Base-by-base conservation (phyloP, 2,329 filamentous ascomycete genomes). In the Epichloe coenophiala region DNA sequence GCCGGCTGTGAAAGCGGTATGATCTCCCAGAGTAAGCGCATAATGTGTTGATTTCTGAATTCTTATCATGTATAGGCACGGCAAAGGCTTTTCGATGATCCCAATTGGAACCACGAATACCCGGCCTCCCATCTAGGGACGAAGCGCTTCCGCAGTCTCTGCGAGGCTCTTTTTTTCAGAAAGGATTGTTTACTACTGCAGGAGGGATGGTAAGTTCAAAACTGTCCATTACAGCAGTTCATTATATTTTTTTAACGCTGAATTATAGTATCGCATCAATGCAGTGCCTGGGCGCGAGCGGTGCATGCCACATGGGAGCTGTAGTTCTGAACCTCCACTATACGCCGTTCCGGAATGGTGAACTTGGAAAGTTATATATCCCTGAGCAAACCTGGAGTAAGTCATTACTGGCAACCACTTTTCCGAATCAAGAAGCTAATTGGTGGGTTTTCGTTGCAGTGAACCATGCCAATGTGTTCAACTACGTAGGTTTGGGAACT, bases 251-350 rank as follows among this genome's bases (percentile, higher is more conserved):
- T 17, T 17, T 40, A 4, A 40, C n/a, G 5, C 5, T 17, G 2
- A 3, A 7, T 3, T 40, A 5, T 41, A 41, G 39, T 12, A 6
- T 41, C 17, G 31, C 44, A 23, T 46, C 44, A 11, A 46, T 46
- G 44, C 44, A 46, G 19, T 31, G 27, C 33, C 33, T 46, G 3
- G 44, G 44, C 15, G 44, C 44, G 27, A 46, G 44, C 44, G 44
- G 44, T 13, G 44, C 44, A 19, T 46, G 44, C 44, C 44, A 46
- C 44, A 46, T 46, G 33, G 44, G 44, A n/a, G 44, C 44, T 27
- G 35, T 35, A 4, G 37, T 46, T 38, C 13, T 37, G 0, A 3
- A 19, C 8, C 15, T 33, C 15, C 44, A 38, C 33, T 46, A 46
- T 37, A 27, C 13, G 44, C 39, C 39, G 39, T 41, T 41, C 17